Conservation (phyloP, 192 early-diverging fungal species). For the Linnemannia schmuckeri region DNA sequence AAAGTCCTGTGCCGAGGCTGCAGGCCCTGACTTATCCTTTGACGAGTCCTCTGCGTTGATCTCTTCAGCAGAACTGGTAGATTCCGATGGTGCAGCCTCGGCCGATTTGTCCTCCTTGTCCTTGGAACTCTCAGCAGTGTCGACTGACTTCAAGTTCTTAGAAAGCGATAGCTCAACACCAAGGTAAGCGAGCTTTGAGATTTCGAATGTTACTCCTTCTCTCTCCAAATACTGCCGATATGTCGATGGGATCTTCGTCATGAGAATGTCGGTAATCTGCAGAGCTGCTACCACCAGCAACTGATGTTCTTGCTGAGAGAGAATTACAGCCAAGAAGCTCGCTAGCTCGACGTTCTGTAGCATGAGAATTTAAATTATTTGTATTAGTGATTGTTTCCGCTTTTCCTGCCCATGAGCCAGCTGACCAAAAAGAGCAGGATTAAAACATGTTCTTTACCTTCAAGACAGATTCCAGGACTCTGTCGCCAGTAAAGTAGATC, state of each 20-base stretch:
- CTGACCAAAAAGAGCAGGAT: neutral
- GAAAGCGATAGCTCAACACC: slow-evolving; percentile 28
- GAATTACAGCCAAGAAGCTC: slow-evolving; percentile 61
- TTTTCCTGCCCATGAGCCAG: neutral
- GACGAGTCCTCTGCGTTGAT: neutral
- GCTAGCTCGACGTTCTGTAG: slow-evolving; percentile 58
- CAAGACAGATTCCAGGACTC: slow-evolving; percentile 61
- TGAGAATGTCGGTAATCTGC: slow-evolving; percentile 72
- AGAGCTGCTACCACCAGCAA: slow-evolving; percentile 68
- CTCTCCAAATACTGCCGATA: slow-evolving; percentile 74
- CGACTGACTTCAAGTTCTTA: slow-evolving; percentile 9
- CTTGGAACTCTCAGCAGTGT: neutral
- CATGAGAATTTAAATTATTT: neutral
- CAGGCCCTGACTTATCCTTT: neutral
- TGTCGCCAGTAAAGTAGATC: slow-evolving; percentile 61
- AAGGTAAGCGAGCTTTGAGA: slow-evolving; percentile 62
- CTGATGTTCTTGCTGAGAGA: slow-evolving; percentile 66
- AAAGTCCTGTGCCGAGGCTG: neutral
- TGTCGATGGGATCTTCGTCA: slow-evolving; percentile 70
- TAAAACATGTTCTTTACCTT: slow-evolving; percentile 15
- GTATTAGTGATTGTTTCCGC: neutral
- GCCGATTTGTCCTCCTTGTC: neutral
- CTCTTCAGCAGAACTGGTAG: neutral
- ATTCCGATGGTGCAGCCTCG: neutral
- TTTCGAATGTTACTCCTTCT: slow-evolving; percentile 80